phyloP scores from a whole-genome alignment of 352 stramenopile species.

The Phytophthora pluvialis region DNA sequence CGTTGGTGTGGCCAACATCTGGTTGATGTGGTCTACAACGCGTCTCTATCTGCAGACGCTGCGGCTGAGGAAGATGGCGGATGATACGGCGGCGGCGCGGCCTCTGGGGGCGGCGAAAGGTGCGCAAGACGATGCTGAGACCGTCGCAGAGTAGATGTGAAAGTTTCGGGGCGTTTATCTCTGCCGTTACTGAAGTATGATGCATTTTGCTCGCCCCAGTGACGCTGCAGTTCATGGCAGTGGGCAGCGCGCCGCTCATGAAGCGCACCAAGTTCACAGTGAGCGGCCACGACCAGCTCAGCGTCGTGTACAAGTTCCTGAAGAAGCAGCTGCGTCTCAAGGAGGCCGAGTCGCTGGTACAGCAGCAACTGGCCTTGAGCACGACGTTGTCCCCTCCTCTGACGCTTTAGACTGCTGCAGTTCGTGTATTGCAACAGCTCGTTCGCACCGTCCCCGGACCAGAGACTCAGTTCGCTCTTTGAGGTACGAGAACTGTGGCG shows the following conservation, averaged over 20 bases:
- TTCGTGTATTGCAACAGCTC: slow-evolving; percentile 91
- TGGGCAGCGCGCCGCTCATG: slow-evolving; percentile 83
- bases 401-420: slow-evolving; percentile 32
- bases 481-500: slow-evolving; percentile 44
- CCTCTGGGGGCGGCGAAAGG: slow-evolving; percentile 49
- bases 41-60: no score
- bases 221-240: slow-evolving; percentile 84
- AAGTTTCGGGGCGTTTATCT: background rate
- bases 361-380: background rate
- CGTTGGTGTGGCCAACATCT: background rate
- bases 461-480: slow-evolving; percentile 78
- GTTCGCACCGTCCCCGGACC: slow-evolving; percentile 83
- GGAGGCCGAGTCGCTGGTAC: slow-evolving; percentile 72
- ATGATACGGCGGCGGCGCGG: slow-evolving; percentile 15
- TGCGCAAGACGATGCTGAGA: background rate
- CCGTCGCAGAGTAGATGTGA: background rate
- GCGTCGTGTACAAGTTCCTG: slow-evolving; percentile 88
- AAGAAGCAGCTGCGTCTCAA: slow-evolving; percentile 85
- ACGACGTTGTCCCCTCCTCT: background rate
- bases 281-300: slow-evolving; percentile 73
- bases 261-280: slow-evolving; percentile 91
- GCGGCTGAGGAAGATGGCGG: slow-evolving; percentile 11
- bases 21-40: slow-evolving; percentile 5
- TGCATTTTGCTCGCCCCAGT: slow-evolving; percentile 42
- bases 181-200: background rate